These are phyloP conservation scores for Annulohypoxylon moriforme DNA, from an alignment of 495 filamentous ascomycete genomes.

Conservation along the genomic window DNA sequence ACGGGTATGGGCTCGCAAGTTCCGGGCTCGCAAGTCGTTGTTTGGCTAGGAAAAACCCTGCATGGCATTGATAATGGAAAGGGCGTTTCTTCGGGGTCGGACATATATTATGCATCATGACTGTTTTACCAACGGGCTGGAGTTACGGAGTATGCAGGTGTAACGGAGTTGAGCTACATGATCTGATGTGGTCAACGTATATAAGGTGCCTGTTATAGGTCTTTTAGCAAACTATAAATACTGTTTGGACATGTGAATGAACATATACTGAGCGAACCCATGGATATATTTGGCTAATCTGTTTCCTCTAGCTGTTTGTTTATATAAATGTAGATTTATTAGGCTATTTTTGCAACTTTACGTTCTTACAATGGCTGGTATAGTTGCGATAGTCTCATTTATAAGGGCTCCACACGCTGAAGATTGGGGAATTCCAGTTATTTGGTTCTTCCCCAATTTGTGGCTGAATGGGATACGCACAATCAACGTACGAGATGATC, in stretches of 20 bases:
- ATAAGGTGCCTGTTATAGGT: background rate
- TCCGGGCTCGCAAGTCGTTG: background rate
- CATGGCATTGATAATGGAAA: conserved; percentile 19
- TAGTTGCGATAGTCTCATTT: background rate
- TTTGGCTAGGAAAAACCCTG: background rate
- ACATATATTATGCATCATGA: conserved; percentile 11
- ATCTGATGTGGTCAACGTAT: background rate
- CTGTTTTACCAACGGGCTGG: background rate
- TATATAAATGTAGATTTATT: background rate
- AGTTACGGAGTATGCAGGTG: background rate
- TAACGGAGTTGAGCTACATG: background rate
- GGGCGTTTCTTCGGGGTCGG: conserved; percentile 5
- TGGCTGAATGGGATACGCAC: background rate
- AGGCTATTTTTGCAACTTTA: background rate
- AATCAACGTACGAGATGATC: background rate
- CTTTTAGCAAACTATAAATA: background rate
- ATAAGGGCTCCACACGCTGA: background rate
- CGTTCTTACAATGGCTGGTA: background rate
- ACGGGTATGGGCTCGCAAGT: background rate
- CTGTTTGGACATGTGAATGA: background rate
- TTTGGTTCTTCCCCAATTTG: background rate
- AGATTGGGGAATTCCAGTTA: background rate
- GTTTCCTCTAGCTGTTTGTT: background rate
- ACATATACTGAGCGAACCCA: background rate
- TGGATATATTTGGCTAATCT: background rate